phyloP scores from a whole-genome alignment of 768 basidiomycete species.

The Termitomyces sp. region DNA sequence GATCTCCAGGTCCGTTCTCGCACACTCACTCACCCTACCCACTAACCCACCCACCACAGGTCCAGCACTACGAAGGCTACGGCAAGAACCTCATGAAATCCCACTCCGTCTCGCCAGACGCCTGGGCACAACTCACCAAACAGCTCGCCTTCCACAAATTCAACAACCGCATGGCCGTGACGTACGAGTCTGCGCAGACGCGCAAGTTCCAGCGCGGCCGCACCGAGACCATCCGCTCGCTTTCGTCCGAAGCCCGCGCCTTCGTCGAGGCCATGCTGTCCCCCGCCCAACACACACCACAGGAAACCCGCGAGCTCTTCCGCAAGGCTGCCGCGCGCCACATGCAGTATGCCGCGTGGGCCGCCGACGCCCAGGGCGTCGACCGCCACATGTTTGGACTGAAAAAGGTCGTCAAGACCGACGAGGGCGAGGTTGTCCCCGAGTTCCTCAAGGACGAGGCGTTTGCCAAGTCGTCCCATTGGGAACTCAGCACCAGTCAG shows the following conservation, averaged over 20 bases:
- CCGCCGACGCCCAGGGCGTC: slow-evolving; percentile 91
- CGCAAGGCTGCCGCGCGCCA: slow-evolving; percentile 75
- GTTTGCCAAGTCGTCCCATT: slow-evolving; percentile 68
- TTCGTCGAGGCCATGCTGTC: slow-evolving; percentile 89
- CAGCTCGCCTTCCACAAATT: slow-evolving; percentile 95
- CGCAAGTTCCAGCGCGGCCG: slow-evolving; percentile 86
- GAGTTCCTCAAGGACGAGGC: slow-evolving; percentile 71
- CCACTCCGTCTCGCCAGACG: slow-evolving; percentile 83
- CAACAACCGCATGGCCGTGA: slow-evolving; percentile 65
- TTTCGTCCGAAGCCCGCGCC: slow-evolving; percentile 74
- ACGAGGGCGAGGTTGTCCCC: slow-evolving; percentile 65
- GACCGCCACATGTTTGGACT: slow-evolving; percentile 95
- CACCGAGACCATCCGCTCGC: slow-evolving; percentile 91
- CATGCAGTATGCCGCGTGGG: slow-evolving; percentile 83
- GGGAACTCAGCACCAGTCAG: slow-evolving; percentile 93
- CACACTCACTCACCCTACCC: too few species aligned
- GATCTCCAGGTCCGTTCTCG: slow-evolving; percentile 67
- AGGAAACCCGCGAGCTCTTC: slow-evolving; percentile 61
- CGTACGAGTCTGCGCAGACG: slow-evolving; percentile 94
- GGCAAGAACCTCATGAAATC: slow-evolving; percentile 86
- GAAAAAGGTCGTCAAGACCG: slow-evolving; percentile 61
- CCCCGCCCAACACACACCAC: slow-evolving; percentile 17
- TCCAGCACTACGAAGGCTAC: slow-evolving; percentile 82
- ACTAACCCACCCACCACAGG: slow-evolving; percentile 27
- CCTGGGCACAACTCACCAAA: slow-evolving; percentile 93